Evolutionary conservation across 2,329 filamentous ascomycete genomes (phyloP).

Genomic region (Gaeumannomyces sp.): DNA sequence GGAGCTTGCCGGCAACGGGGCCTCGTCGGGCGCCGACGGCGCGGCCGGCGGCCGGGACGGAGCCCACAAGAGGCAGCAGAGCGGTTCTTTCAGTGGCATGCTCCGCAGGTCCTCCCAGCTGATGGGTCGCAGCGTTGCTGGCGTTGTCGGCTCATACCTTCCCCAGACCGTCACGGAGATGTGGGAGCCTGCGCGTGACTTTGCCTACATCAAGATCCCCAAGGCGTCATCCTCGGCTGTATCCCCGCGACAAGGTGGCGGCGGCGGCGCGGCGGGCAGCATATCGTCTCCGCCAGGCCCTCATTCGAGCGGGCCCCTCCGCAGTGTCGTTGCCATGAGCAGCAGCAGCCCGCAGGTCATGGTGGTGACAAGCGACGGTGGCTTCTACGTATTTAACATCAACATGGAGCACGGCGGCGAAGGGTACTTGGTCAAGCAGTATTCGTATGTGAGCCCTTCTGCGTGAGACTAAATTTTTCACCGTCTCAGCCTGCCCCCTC

Average conservation of each 20-base stretch:
- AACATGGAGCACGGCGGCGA: constrained; percentile 93
- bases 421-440: constrained; percentile 84
- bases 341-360: constrained; percentile 93
- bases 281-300: neutral
- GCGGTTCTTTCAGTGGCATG: constrained; percentile 83
- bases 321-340: constrained; percentile 96
- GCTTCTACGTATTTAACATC: constrained; percentile 91
- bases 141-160: constrained; percentile 84
- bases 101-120: constrained; percentile 92
- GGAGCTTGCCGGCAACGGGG: constrained; percentile 27
- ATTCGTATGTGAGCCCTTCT: constrained; percentile 60
- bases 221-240: constrained; percentile 38
- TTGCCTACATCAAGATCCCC: constrained; percentile 92
- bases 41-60: constrained; percentile 19
- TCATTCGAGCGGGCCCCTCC: constrained; percentile 43
- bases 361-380: constrained; percentile 94
- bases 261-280: constrained; percentile 24
- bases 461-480: neutral
- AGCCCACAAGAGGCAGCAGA: constrained; percentile 39
- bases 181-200: constrained; percentile 93
- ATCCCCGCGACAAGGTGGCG: constrained; percentile 18
- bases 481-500: neutral
- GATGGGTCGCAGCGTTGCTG: constrained; percentile 81
- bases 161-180: constrained; percentile 94
- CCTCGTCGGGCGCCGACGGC: constrained; percentile 16